Evolutionary conservation across 2,329 filamentous ascomycete species (phyloP).

Genomic region (Penicillium brevicompactum): DNA sequence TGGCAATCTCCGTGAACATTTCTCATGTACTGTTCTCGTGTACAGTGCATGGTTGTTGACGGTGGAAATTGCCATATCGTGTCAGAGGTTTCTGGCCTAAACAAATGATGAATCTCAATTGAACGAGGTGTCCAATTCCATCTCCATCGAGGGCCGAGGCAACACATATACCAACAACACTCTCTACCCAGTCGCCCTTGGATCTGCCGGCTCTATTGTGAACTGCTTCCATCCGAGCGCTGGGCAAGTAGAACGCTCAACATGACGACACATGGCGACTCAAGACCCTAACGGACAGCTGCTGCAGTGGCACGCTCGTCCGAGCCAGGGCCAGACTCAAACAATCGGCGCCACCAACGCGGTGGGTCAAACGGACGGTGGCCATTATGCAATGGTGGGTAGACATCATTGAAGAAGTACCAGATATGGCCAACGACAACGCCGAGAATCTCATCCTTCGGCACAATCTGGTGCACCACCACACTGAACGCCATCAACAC

Average conservation of each 20-base stretch:
- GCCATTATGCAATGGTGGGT: conserved; percentile 84
- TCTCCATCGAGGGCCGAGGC: not conserved
- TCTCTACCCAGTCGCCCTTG: not conserved
- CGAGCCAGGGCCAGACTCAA: conserved; percentile 52
- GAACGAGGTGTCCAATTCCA: no score
- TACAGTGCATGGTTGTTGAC: not conserved
- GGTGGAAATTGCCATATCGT: not conserved
- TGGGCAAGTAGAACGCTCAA: no score
- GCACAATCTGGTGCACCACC: conserved; percentile 83
- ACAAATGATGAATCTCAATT: not conserved
- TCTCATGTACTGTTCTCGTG: not conserved
- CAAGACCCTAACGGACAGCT: conserved; percentile 16
- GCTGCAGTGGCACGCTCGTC: conserved; percentile 28
- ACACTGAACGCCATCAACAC: conserved; percentile 91
- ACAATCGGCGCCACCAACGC: conserved; percentile 83
- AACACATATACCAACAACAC: not conserved
- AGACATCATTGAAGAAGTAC: conserved; percentile 98
- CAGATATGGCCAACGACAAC: conserved; percentile 93
- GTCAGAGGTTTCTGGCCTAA: not conserved
- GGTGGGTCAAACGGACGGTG: conserved; percentile 87
- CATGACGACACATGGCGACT: no score
- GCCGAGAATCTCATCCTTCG: conserved; percentile 95
- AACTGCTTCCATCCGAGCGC: not conserved
- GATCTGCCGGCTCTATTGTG: not conserved
- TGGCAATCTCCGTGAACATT: not conserved